A percentile compares a stretch with the other conserved stretches of the same genome.
Conservation (phyloP, 768 basidiomycete genomes). For the Termitomyces sp. region DNA sequence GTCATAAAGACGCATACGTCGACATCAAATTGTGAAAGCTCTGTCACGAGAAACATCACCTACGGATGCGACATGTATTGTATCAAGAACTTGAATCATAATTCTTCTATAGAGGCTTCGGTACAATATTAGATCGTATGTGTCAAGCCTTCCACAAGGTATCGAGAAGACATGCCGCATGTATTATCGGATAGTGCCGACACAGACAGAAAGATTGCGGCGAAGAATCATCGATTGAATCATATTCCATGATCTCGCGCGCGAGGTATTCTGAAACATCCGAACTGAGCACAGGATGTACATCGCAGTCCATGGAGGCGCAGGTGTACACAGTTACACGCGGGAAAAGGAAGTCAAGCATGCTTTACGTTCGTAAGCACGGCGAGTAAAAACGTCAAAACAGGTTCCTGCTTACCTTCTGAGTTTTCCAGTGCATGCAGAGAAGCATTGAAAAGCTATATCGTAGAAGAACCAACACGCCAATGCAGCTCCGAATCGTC, state of each 20-base stretch:
- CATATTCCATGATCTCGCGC: constrained; percentile 11
- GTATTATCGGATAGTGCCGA: not conserved
- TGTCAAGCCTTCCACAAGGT: not conserved
- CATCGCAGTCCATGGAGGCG: constrained; percentile 74
- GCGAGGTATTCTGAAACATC: not conserved
- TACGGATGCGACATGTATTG: not conserved
- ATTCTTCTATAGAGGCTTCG: not conserved
- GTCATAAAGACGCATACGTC: not conserved
- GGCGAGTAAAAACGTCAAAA: not conserved
- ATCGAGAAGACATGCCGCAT: not conserved
- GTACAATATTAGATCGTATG: not conserved
- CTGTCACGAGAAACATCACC: not conserved
- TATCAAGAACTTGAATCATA: too few relatives aligned
- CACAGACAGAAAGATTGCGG: not conserved
- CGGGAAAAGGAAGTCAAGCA: constrained; percentile 48
- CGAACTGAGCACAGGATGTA: constrained; percentile 19
- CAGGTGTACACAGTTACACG: constrained; percentile 51
- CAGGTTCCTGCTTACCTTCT: not conserved
- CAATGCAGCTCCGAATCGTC: constrained; percentile 16
- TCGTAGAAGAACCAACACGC: not conserved
- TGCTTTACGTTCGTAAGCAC: constrained; percentile 47
- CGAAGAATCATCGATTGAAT: not conserved
- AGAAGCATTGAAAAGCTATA: constrained; percentile 25
- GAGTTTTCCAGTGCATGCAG: constrained; percentile 44
- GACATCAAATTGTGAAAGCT: not conserved